Evolutionary conservation across 441 rosid species (phyloP).

Genomic region (Eruca vesicaria): DNA sequence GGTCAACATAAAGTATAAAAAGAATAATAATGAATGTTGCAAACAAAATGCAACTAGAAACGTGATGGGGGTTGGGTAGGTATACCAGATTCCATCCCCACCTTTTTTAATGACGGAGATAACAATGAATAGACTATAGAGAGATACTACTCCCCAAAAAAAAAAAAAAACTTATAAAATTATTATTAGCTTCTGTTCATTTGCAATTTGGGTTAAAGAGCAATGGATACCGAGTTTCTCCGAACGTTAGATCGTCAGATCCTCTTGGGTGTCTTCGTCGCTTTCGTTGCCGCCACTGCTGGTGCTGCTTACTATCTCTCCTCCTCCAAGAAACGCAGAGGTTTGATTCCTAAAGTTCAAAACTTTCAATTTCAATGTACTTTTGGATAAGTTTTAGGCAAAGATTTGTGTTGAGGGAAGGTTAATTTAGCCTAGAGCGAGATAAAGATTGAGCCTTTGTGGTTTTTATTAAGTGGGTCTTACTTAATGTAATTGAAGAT

Average conservation of each 20-base stretch:
- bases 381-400: too few relatives aligned
- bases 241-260: constrained; percentile 67
- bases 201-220: neutral
- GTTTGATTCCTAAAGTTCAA: constrained; percentile 3
- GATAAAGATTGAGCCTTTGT: neutral
- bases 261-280: constrained; percentile 67
- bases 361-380: neutral
- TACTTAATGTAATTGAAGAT: neutral
- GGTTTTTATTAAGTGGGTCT: neutral
- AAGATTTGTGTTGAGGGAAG: neutral
- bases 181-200: too few relatives aligned
- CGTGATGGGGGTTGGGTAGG: constrained; percentile 17
- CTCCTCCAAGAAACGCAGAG: constrained; percentile 53
- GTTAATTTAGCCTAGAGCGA: neutral
- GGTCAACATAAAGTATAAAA: too few relatives aligned
- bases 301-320: constrained; percentile 63
- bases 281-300: constrained; percentile 57
- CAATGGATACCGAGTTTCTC: constrained; percentile 57
- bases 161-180: too few relatives aligned
- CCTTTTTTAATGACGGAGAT: constrained; percentile 25
- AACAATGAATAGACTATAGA: too few relatives aligned
- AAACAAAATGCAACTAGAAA: neutral
- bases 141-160: too few relatives aligned
- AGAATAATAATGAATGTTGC: neutral
- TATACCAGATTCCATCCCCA: constrained; percentile 25